Percentiles rank a stretch among this genome's conserved stretches.
These are phyloP conservation scores for Pisolithus microcarpus DNA, from an alignment of 768 basidiomycete genomes.

Conservation along the genomic window DNA sequence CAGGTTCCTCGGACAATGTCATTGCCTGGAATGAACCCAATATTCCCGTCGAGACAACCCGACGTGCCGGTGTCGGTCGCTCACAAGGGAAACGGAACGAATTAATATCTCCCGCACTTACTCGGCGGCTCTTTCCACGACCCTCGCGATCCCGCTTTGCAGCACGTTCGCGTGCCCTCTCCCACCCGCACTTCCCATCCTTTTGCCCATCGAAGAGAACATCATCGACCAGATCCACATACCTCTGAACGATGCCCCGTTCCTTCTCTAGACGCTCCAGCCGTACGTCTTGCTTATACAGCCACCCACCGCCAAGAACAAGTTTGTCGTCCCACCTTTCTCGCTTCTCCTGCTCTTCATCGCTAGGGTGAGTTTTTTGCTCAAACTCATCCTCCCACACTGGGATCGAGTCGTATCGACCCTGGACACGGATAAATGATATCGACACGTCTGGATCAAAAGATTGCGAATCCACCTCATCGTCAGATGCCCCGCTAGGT, in stretches of 20 bases:
- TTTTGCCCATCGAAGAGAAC: slow-evolving; percentile 63
- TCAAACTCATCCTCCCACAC: slow-evolving; percentile 77
- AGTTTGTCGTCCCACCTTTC: slow-evolving; percentile 79
- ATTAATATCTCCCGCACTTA: slow-evolving; percentile 26
- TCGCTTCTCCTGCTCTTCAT: slow-evolving; percentile 47
- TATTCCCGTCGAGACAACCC: slow-evolving; percentile 57
- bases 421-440: slow-evolving; percentile 65
- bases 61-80: slow-evolving; percentile 26
- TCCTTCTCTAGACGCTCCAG: slow-evolving; percentile 52
- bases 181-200: slow-evolving; percentile 42
- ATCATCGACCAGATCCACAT: slow-evolving; percentile 74
- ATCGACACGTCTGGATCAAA: slow-evolving; percentile 56
- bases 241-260: slow-evolving; percentile 46
- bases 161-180: slow-evolving; percentile 38
- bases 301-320: slow-evolving; percentile 75
- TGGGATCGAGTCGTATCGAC: slow-evolving; percentile 55
- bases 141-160: slow-evolving; percentile 37
- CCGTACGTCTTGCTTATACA: slow-evolving; percentile 63
- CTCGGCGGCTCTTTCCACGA: slow-evolving; percentile 30
- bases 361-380: slow-evolving; percentile 36
- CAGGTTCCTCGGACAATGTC: slow-evolving; percentile 50
- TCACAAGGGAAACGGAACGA: slow-evolving; percentile 16
- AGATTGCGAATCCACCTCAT: slow-evolving; percentile 22
- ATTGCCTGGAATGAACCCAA: slow-evolving; percentile 46
- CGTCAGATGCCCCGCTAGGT: slow-evolving; percentile 37